Evolutionary conservation across 2,329 filamentous ascomycete species (phyloP), one percentile per base, ranked within the genome.

Genomic region (Botrytis sinoallii): DNA sequence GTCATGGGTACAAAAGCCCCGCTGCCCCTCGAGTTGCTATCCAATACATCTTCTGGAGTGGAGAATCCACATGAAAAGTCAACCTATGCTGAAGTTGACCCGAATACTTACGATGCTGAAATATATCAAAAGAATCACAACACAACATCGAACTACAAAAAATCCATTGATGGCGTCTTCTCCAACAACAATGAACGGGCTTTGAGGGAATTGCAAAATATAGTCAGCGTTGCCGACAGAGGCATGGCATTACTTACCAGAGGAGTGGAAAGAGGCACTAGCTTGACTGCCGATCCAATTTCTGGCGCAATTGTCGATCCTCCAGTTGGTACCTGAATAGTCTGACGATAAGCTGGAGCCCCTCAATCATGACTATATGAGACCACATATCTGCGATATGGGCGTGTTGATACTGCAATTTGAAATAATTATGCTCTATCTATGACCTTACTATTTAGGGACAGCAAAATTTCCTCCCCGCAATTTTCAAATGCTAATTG

Each of bases 131-230:
- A 67, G 25, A 70, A 65, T 40, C 75, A 78, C n/a, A 81, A 82
- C 57, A 78, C 77, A 9, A 80, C 79, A 2, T 81, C 79, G 2
- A 74, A 77, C 18, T 81, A 76, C 70, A 81, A 81, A 66, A 73
- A 75, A 3, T 79, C 75, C 57, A 79, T 82, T 18, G 81, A 82
- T 68, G 80, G 80, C 0, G 70, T 75, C 48, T 82, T 82, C 71
- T 74, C 75, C 55, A 81, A 81, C n/a, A 78, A 81, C 25, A 81
- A 79, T 55, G 78, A 81, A 63, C 75, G 76, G 55, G 79, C 80
- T 5, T 66, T 80, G 42, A 75, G 77, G 46, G 77, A 80, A 64
- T 72, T 81, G 22, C 77, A 81, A 73, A 78, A 78, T 46, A 78
- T 81, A 20, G 79, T 82, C 42, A 77, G 71, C 4, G 76, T 81